phyloP scores from a whole-genome alignment of 208 protist genomes.

The Herpetomonas samuelpessoai region DNA sequence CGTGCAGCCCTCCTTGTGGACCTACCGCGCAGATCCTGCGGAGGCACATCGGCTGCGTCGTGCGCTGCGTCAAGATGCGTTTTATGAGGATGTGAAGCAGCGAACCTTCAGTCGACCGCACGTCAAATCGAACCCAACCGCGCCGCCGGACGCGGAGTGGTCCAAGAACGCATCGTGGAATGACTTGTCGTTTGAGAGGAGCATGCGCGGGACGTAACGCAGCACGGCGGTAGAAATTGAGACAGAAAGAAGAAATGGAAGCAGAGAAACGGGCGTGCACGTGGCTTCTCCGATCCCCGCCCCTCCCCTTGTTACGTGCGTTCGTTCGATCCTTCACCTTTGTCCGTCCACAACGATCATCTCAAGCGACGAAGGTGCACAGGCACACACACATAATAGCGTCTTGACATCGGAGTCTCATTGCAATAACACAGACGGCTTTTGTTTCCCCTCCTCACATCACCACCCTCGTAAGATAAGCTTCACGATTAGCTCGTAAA shows the following conservation, averaged over 20 bases:
- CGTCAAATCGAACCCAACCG: slow-evolving; percentile 59
- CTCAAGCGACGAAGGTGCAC: too few relatives aligned
- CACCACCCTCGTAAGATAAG: too few relatives aligned
- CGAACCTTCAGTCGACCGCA: slow-evolving; percentile 68
- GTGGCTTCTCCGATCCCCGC: slow-evolving; percentile 2
- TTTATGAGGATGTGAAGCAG: slow-evolving; percentile 21
- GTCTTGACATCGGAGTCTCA: too few relatives aligned
- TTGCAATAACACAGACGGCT: too few relatives aligned
- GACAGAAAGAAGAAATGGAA: not conserved
- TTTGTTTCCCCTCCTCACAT: too few relatives aligned
- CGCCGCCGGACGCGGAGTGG: slow-evolving; percentile 43
- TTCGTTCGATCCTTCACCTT: too few relatives aligned
- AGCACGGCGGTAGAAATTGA: too few relatives aligned
- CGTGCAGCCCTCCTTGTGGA: slow-evolving; percentile 64
- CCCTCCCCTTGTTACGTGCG: too few relatives aligned
- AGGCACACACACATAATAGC: too few relatives aligned
- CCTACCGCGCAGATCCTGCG: slow-evolving; percentile 18
- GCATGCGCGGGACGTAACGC: slow-evolving; percentile 54
- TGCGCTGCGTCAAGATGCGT: slow-evolving; percentile 18
- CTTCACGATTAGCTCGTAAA: too few relatives aligned
- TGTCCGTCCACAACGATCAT: too few relatives aligned
- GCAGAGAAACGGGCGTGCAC: not conserved
- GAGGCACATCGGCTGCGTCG: slow-evolving; percentile 8
- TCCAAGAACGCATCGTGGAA: slow-evolving; percentile 28
- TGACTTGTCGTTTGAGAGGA: slow-evolving; percentile 34